These are phyloP conservation scores for Mikania micrantha DNA, from an alignment of 129 eudicot species.

Conservation along the genomic window DNA sequence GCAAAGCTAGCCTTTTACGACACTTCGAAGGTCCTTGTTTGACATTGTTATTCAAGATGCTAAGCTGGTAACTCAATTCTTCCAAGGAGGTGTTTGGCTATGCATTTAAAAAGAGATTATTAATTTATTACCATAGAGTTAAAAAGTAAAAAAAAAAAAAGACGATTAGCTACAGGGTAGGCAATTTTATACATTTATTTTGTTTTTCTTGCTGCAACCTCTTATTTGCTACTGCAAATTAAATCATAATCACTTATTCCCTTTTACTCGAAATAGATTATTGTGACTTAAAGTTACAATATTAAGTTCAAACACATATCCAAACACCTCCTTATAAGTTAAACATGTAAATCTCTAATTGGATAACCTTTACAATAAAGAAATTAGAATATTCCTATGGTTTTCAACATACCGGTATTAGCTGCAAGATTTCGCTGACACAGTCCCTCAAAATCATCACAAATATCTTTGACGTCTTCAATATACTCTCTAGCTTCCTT, in stretches of 20 bases:
- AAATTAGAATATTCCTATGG: neutral
- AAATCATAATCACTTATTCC: neutral
- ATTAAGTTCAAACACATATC: neutral
- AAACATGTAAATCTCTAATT: neutral
- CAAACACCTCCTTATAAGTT: neutral
- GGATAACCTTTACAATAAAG: neutral
- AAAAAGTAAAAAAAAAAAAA: neutral
- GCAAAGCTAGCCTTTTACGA: neutral
- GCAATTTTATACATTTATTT: neutral
- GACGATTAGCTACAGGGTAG: neutral
- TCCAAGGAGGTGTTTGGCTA: neutral
- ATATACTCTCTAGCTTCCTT: constrained; percentile 77
- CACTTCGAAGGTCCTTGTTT: neutral
- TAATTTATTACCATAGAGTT: neutral
- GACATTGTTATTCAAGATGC: neutral
- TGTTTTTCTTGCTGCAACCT: neutral
- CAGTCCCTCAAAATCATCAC: constrained; percentile 93
- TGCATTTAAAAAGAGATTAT: neutral
- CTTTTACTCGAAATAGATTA: neutral
- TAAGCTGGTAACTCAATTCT: neutral
- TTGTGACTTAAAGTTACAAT: neutral
- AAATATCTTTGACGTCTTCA: constrained; percentile 78
- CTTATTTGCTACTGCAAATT: neutral
- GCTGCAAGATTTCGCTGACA: constrained; percentile 96
- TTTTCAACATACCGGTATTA: constrained; percentile 54